phyloP scores from a whole-genome alignment of 768 basidiomycete genomes.

The Dentipellis fragilis region DNA sequence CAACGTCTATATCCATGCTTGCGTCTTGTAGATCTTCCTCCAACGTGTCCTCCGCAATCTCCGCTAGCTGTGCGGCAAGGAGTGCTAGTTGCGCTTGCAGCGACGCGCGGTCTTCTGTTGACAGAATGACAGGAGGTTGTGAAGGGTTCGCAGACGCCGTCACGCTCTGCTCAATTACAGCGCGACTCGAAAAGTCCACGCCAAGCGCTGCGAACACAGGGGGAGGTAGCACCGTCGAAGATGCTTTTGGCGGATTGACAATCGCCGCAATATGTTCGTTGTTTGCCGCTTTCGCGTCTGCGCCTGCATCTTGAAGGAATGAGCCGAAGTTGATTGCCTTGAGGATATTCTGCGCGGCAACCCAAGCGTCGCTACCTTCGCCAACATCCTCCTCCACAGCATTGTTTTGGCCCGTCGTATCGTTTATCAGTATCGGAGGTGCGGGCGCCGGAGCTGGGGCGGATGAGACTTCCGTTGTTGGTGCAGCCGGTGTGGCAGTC shows the following conservation, averaged over 20 bases:
- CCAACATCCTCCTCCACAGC: conserved; percentile 21
- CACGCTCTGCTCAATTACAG: conserved; percentile 3
- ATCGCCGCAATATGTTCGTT: not conserved
- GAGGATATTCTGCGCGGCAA: conserved; percentile 69
- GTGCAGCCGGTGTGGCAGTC: not conserved
- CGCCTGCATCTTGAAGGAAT: conserved; percentile 32
- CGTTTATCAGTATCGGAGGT: not conserved
- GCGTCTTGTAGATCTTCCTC: conserved; percentile 8
- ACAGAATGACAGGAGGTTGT: conserved; percentile 18
- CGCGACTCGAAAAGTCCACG: not conserved
- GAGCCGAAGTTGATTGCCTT: conserved; percentile 67
- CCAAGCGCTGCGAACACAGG: not conserved
- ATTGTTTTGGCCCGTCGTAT: conserved; percentile 1
- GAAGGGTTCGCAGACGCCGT: conserved; percentile 4
- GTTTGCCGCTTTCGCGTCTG: conserved; percentile 8
- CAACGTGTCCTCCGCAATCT: conserved; percentile 38
- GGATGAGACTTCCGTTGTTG: not conserved
- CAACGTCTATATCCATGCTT: not conserved
- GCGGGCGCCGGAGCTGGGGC: not conserved
- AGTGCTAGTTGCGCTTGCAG: conserved; percentile 67
- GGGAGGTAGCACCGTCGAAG: not conserved
- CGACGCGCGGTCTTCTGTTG: conserved; percentile 46
- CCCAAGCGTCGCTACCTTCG: conserved; percentile 56
- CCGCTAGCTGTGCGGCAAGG: conserved; percentile 61
- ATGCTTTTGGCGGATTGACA: not conserved